Conservation (phyloP, 192 early-diverging fungal species). For the Backusella morwellensis region DNA sequence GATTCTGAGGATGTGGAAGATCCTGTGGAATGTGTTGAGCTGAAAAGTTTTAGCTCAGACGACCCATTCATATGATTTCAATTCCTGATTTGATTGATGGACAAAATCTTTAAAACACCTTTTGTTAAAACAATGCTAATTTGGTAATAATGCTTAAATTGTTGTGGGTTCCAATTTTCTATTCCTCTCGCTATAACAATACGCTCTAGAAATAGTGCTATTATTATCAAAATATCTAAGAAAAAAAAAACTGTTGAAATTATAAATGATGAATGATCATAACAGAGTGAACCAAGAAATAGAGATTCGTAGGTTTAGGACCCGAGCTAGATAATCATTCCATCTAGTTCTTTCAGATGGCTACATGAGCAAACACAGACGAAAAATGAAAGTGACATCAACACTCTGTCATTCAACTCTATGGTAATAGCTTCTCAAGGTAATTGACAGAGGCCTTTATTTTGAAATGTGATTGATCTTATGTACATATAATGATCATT, state of each 20-base stretch:
- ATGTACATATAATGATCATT: background rate
- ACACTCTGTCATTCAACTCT: background rate
- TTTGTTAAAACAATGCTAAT: background rate
- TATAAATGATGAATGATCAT: no score
- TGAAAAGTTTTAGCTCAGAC: background rate
- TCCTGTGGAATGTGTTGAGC: background rate
- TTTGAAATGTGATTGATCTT: background rate
- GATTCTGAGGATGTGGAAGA: background rate
- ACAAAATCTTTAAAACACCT: background rate
- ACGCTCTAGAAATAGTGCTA: no score
- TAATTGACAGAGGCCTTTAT: background rate
- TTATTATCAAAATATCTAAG: no score
- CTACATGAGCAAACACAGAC: background rate
- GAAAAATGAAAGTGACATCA: background rate
- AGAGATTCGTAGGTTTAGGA: background rate
- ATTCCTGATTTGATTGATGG: background rate
- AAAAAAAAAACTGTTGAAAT: no score
- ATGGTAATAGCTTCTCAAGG: background rate
- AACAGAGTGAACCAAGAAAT: no score
- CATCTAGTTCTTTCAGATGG: background rate
- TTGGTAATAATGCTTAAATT: background rate
- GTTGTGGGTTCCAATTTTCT: background rate
- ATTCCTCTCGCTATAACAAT: no score
- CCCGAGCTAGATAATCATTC: background rate
- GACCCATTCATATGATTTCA: background rate